These are phyloP conservation scores for Trichosporon sp. DNA, from an alignment of 1,284 basidiomycete species.

Conservation along the genomic window DNA sequence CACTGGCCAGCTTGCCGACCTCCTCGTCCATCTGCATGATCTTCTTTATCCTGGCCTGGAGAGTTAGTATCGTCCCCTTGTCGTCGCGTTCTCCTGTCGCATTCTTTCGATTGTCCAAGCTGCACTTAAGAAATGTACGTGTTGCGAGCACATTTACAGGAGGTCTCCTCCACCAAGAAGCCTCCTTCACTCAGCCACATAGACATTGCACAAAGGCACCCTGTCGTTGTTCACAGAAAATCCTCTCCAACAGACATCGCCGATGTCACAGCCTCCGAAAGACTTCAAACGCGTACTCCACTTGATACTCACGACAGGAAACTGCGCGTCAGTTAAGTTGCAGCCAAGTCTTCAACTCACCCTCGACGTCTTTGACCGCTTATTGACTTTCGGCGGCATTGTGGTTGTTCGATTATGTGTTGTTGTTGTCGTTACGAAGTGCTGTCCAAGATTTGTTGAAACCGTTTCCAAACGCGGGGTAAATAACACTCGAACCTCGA, in stretches of 20 bases:
- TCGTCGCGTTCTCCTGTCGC: background rate
- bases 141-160: too few relatives aligned
- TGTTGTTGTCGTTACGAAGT: background rate
- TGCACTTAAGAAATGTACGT: too few relatives aligned
- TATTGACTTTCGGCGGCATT: constrained; percentile 24
- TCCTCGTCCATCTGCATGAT: constrained; percentile 99
- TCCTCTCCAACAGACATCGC: background rate
- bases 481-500: background rate
- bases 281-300: background rate
- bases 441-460: background rate
- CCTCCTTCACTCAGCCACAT: too few relatives aligned
- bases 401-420: background rate
- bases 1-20: constrained; percentile 96
- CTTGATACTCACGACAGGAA: constrained; percentile 35
- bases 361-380: constrained; percentile 35
- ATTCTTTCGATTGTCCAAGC: background rate
- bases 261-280: background rate
- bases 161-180: too few relatives aligned
- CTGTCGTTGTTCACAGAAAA: too few relatives aligned
- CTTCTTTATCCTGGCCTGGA: constrained; percentile 88
- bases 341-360: constrained; percentile 19
- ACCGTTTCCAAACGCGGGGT: background rate
- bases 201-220: too few relatives aligned
- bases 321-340: constrained; percentile 27
- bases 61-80: background rate